Conservation (phyloP, 768 basidiomycete genomes). For the Tylopilus sp. region DNA sequence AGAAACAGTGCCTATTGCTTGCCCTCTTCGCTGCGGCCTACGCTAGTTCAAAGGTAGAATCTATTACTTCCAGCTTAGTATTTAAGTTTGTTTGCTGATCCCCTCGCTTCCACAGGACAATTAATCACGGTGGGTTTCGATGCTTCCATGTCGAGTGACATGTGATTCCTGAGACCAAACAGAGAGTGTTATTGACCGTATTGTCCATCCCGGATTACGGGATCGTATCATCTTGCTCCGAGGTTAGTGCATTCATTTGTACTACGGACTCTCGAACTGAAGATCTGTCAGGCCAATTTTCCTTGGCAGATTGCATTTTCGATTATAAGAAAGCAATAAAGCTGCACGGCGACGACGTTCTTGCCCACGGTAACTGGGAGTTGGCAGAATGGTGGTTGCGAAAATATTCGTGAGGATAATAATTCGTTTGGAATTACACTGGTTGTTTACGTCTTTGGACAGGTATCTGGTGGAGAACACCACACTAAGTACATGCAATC, state of each 20-base stretch:
- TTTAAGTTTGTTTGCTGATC: slow-evolving; percentile 1
- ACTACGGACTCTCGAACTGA: slow-evolving; percentile 3
- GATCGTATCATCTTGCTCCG: slow-evolving; percentile 88
- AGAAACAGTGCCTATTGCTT: slow-evolving; percentile 84
- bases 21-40: slow-evolving; percentile 83
- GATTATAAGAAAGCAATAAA: slow-evolving; percentile 67
- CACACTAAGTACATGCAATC: slow-evolving; percentile 70
- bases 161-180: slow-evolving; percentile 11
- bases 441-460: slow-evolving; percentile 1
- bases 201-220: slow-evolving; percentile 85
- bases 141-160: background rate
- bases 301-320: slow-evolving; percentile 74
- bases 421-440: background rate
- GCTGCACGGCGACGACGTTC: slow-evolving; percentile 87
- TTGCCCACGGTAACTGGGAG: slow-evolving; percentile 92
- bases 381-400: slow-evolving; percentile 78
- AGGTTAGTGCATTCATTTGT: slow-evolving; percentile 43
- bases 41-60: slow-evolving; percentile 75
- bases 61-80: background rate
- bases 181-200: slow-evolving; percentile 91
- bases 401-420: slow-evolving; percentile 61
- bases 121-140: slow-evolving; percentile 71
- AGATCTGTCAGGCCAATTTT: slow-evolving; percentile 59
- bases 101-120: slow-evolving; percentile 47
- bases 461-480: slow-evolving; percentile 79